phyloP scores from a whole-genome alignment of 2,329 filamentous ascomycete genomes.

The Fusarium kyushuense region DNA sequence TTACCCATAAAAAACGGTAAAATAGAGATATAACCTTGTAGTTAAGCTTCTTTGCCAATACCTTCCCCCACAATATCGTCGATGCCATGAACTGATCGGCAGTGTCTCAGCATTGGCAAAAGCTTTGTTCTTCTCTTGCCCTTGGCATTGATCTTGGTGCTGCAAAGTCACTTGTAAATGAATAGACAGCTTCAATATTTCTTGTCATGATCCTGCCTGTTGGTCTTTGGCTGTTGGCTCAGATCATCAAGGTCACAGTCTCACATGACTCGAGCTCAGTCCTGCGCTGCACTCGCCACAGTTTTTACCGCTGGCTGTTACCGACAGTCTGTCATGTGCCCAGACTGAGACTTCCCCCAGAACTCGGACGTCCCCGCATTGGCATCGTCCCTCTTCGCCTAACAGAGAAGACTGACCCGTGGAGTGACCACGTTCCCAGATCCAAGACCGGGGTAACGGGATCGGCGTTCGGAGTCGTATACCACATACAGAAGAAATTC shows the following conservation, averaged over 20 bases:
- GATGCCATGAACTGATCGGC: background rate
- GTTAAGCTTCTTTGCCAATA: background rate
- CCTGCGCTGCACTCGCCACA: background rate
- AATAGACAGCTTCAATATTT: accelerated
- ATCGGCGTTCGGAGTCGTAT: background rate
- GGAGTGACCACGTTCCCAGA: background rate
- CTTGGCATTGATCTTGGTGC: background rate
- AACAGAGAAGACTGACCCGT: background rate
- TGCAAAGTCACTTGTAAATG: no score
- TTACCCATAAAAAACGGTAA: background rate
- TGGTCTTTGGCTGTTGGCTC: background rate
- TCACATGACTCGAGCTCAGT: background rate
- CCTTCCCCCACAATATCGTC: background rate
- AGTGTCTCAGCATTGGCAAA: background rate
- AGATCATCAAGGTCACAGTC: background rate
- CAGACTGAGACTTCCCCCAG: background rate
- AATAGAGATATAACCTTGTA: background rate
- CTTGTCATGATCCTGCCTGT: accelerated
- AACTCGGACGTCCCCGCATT: background rate
- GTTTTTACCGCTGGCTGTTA: background rate
- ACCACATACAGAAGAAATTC: background rate
- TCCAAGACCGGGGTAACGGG: background rate
- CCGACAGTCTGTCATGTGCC: background rate
- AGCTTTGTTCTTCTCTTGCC: background rate
- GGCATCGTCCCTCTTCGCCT: background rate